Evolutionary conservation across 2,329 filamentous ascomycete species (phyloP), one percentile per base, ranked within the genome.

Genomic region (Aspergillus sclerotialis): DNA sequence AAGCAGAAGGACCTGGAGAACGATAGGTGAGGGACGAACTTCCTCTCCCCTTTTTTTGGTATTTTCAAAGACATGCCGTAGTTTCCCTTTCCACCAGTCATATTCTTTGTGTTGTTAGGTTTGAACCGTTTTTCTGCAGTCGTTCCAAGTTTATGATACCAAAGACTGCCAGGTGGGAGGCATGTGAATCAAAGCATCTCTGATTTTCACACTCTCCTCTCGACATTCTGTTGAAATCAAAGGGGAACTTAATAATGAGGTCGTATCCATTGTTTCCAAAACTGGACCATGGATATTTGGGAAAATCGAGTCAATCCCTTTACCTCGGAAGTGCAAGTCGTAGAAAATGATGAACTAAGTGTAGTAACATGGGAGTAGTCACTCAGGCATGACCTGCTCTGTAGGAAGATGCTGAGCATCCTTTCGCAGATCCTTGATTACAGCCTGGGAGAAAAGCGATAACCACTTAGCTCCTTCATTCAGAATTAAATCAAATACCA

Each of bases 381-480:
- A 49, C 28, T 50, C 44, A 19, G 35, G 30, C 31, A 50, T 33
- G 9, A 28, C 27, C 27, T 44, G 40, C 33, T 49, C 46, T 32
- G 47, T 45, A 5, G 33, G 36, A n/a, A 47, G 10, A 32, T 14
- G 48, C 43, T 19, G 48, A 21, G 55, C 50, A 35, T 67, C 65
- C 39, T 59, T 64, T 30, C 65, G 53, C 23, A 70, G 41, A 42
- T 69, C 64, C 40, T 66, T 64, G 33, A 70, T 69, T 15, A 68
- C 65, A 32, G 58, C 58, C 67, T 68, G 6, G 10, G 3, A 18
- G 19, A n/a, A n/a, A n/a, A n/a, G n/a, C n/a, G n/a, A n/a, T n/a
- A n/a, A n/a, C n/a, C n/a, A n/a, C n/a, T n/a, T n/a, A n/a, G n/a
- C n/a, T n/a, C n/a, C n/a, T n/a, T n/a, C n/a, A n/a, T n/a, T n/a